Evolutionary conservation across 768 basidiomycete genomes (phyloP).

Genomic region (Mycena rosella): DNA sequence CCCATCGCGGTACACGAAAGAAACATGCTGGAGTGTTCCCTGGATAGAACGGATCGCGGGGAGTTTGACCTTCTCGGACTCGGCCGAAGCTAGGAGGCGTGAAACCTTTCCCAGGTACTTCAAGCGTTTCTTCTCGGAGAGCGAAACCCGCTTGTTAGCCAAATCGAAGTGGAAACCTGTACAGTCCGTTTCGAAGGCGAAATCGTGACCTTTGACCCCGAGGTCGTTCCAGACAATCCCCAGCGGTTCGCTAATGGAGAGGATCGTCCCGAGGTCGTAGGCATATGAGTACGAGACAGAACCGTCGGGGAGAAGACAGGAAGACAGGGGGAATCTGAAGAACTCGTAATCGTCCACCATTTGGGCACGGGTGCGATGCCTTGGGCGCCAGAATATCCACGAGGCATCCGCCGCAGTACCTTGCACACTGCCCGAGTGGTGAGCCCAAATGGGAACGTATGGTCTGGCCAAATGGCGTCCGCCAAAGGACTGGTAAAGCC

Average conservation of each 20-base stretch:
- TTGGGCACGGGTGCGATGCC: slow-evolving; percentile 38
- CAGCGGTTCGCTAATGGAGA: background rate
- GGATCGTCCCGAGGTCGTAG: background rate
- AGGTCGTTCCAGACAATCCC: slow-evolving; percentile 24
- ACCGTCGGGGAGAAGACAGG: background rate
- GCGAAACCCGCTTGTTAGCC: background rate
- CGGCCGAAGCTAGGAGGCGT: background rate
- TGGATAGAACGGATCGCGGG: slow-evolving; percentile 1
- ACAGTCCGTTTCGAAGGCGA: slow-evolving; percentile 7
- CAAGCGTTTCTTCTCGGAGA: slow-evolving; percentile 12
- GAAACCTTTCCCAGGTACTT: slow-evolving; percentile 8
- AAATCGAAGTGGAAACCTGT: slow-evolving; percentile 14
- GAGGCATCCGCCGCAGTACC: slow-evolving; percentile 7
- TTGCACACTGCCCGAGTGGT: slow-evolving; percentile 7
- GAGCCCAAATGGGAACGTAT: slow-evolving; percentile 15
- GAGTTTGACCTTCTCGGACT: background rate
- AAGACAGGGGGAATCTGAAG: slow-evolving; percentile 38
- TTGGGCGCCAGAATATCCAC: slow-evolving; percentile 7
- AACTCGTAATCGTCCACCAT: slow-evolving; percentile 47
- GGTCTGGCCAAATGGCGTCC: slow-evolving; percentile 14
- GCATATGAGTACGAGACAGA: background rate
- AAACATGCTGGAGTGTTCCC: slow-evolving; percentile 12
- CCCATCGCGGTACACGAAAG: slow-evolving; percentile 21
- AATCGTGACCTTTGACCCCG: slow-evolving; percentile 5
- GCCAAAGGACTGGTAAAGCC: slow-evolving; percentile 5